These are phyloP conservation scores for Tricholoma furcatifolium DNA, from an alignment of 768 basidiomycete species.

Conservation along the genomic window DNA sequence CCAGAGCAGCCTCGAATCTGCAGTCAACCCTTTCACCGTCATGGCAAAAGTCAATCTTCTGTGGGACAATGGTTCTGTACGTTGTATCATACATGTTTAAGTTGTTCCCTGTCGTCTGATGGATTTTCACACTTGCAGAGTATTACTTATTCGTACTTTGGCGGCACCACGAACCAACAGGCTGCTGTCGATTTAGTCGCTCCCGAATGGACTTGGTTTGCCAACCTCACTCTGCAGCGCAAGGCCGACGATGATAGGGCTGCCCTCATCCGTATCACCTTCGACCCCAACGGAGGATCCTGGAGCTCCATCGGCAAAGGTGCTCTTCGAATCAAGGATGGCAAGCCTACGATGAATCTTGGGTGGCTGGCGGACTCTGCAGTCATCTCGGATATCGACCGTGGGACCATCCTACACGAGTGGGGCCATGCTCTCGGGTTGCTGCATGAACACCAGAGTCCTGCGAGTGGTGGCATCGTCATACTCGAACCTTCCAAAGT, in stretches of 20 bases:
- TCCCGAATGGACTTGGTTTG: constrained; percentile 14
- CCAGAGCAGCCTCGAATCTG: neutral
- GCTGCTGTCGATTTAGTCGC: constrained; percentile 12
- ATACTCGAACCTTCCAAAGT: constrained; percentile 15
- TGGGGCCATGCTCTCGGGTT: constrained; percentile 26
- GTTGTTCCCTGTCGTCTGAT: no score
- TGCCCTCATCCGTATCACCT: constrained; percentile 15
- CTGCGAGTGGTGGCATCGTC: constrained; percentile 15
- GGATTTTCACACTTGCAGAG: neutral
- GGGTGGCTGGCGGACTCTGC: constrained; percentile 13
- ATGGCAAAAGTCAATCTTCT: neutral
- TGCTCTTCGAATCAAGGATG: neutral
- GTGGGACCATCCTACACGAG: constrained; percentile 24
- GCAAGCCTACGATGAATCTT: constrained; percentile 17
- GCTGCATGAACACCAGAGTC: constrained; percentile 27
- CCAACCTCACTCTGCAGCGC: constrained; percentile 11
- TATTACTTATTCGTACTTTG: constrained; percentile 11
- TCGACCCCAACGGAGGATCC: constrained; percentile 8
- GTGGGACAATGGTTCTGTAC: constrained; percentile 4
- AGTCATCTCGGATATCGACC: constrained; percentile 8
- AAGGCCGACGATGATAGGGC: neutral
- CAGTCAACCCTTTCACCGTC: neutral
- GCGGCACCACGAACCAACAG: constrained; percentile 16
- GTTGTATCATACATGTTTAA: neutral
- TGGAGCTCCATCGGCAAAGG: constrained; percentile 19